Evolutionary conservation across 495 filamentous ascomycete genomes (phyloP), one percentile per base, ranked within the genome.

Genomic region (Chaetomium cochliodes): DNA sequence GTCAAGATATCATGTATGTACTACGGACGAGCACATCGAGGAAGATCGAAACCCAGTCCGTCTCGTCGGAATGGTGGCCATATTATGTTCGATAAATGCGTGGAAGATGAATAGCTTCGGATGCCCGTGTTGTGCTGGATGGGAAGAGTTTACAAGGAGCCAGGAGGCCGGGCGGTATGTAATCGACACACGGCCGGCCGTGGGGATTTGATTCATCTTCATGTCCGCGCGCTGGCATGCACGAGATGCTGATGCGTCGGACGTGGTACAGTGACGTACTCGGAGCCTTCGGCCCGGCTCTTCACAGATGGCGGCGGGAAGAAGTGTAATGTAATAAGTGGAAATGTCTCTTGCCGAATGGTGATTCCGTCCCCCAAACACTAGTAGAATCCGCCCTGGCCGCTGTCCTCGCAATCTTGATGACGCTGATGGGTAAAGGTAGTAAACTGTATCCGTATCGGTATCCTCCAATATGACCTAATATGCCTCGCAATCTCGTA

Each of bases 381-480:
- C 49, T 52, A 52, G 49, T 52, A 52, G 25, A 52, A 25, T 16
- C 0, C 23, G 22, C 49, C 18, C 44, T 8, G 49, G 23, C 49
- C 23, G 49, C 46, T 26, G 22, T 26, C 20, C 49, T 52, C 49
- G 9, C 49, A 26, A 26, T 18, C 49, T 52, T 16, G 49, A 52
- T 25, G 23, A 52, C 26, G 49, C 49, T 23, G 49, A 52, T 18
- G 22, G 49, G 46, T 18, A 23, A 52, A 50, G n/a, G 23, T 30
- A 6, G 49, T n/a, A 52, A 52, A 23, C 25, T 52, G 49, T 16
- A 52, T 56, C 53, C 53, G 30, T 56, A 39, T 56, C 53, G 30
- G 30, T 41, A 56, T 56, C 53, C 53, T 56, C 53, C 53, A 41
- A 22, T 56, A 6, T 41, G 33, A 56, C 28, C 52, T 55, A 16